Conservation (phyloP, 345 rosid genomes). For the Citrus sinensis region DVS_A1.0 CM039165.1:37567001-37567500, state of each 20-base stretch:
- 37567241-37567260: constrained; percentile 37
- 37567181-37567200: not conserved
- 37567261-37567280: constrained; percentile 36
- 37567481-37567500: constrained; percentile 18
- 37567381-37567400: not conserved
- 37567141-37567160: not conserved
- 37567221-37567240: constrained; percentile 23
- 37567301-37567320: constrained; percentile 18
- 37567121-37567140: not conserved
- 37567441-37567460: not conserved
- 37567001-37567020: constrained; percentile 15
- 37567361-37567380: not conserved
- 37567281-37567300: constrained; percentile 21
- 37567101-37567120: constrained; percentile 33
- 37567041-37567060: constrained; percentile 11
- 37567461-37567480: constrained; percentile 21
- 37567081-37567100: constrained; percentile 18
- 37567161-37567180: not conserved
- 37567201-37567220: constrained; percentile 9
- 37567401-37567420: not conserved
- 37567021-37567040: constrained; percentile 22
- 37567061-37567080: constrained; percentile 1
- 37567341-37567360: not conserved
- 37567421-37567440: not conserved
- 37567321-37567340: constrained; percentile 18